Evolutionary conservation across 495 filamentous ascomycete species (phyloP).

Genomic region (Tuber aestivum): DNA sequence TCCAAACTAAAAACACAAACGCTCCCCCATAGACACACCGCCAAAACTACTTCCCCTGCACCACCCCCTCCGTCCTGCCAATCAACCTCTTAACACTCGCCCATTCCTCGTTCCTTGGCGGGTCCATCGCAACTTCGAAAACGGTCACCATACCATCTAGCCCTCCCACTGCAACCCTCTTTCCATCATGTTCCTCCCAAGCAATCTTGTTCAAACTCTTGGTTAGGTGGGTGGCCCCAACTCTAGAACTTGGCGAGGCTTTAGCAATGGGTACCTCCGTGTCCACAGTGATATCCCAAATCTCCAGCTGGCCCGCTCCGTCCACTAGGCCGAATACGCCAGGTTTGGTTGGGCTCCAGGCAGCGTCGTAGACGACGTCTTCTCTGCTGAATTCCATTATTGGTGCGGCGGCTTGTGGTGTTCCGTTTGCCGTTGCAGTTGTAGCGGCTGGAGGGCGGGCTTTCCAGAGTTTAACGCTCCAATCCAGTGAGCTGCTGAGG

Average conservation of each 20-base stretch:
- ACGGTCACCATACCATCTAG: constrained; percentile 83
- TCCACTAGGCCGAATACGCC: constrained; percentile 92
- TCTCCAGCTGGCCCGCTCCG: constrained; percentile 82
- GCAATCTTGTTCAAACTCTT: constrained; percentile 85
- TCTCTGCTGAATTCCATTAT: constrained; percentile 85
- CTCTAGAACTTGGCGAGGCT: constrained; percentile 59
- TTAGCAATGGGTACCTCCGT: constrained; percentile 82
- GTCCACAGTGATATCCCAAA: constrained; percentile 91
- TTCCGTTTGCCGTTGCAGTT: constrained; percentile 50
- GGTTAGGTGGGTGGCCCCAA: constrained; percentile 56
- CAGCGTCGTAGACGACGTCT: constrained; percentile 91
- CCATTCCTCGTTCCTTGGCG: constrained; percentile 86
- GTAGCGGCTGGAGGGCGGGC: constrained; percentile 70
- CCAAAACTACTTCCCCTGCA: background rate
- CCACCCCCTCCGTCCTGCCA: constrained; percentile 54
- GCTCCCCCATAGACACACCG: background rate
- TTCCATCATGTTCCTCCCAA: constrained; percentile 87
- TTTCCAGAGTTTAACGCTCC: constrained; percentile 96
- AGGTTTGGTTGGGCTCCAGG: constrained; percentile 86
- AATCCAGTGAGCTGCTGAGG: constrained; percentile 79
- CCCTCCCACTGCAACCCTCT: constrained; percentile 77
- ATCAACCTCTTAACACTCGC: constrained; percentile 79
- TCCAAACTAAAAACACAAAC: background rate
- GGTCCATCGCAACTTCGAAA: constrained; percentile 83
- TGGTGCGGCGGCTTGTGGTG: constrained; percentile 53